These are phyloP conservation scores for Cystobasidium slooffiae DNA, from an alignment of 1,284 basidiomycete species.

Conservation along the genomic window DNA sequence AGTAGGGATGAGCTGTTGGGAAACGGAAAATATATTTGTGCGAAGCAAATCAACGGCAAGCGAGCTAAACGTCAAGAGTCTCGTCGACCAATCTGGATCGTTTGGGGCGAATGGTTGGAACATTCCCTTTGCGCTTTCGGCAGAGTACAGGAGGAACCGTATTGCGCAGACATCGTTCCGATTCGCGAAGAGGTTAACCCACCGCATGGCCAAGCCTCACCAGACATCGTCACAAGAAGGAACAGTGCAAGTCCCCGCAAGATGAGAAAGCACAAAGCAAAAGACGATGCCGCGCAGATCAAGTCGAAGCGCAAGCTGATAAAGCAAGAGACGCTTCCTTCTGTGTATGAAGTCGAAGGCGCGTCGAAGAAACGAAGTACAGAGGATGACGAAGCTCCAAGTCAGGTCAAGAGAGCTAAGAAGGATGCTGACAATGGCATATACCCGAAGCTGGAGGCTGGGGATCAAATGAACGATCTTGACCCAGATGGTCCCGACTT, in stretches of 20 bases:
- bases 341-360: background rate
- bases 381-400: background rate
- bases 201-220: background rate
- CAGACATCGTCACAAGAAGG: conserved; percentile 12
- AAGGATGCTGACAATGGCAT: background rate
- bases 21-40: conserved; percentile 11
- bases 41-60: conserved; percentile 22
- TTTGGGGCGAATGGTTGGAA: conserved; percentile 44
- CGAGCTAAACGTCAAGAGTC: conserved; percentile 2
- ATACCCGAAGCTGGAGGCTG: background rate
- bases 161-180: conserved; percentile 13
- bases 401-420: background rate
- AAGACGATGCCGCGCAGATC: conserved; percentile 13
- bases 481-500: background rate
- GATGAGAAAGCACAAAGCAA: background rate
- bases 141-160: conserved; percentile 20
- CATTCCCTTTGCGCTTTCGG: conserved; percentile 35
- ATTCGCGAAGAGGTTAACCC: background rate
- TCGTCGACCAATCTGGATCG: conserved; percentile 16
- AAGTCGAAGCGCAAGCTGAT: conserved; percentile 11
- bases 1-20: conserved; percentile 12
- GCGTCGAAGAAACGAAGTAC: background rate
- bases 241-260: conserved; percentile 12
- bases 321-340: conserved; percentile 11
- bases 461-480: background rate